Evolutionary conservation across 2,329 filamentous ascomycete species (phyloP), one percentile per base, ranked within the genome.

Genomic region (Arthrobotrys iridis): DNA sequence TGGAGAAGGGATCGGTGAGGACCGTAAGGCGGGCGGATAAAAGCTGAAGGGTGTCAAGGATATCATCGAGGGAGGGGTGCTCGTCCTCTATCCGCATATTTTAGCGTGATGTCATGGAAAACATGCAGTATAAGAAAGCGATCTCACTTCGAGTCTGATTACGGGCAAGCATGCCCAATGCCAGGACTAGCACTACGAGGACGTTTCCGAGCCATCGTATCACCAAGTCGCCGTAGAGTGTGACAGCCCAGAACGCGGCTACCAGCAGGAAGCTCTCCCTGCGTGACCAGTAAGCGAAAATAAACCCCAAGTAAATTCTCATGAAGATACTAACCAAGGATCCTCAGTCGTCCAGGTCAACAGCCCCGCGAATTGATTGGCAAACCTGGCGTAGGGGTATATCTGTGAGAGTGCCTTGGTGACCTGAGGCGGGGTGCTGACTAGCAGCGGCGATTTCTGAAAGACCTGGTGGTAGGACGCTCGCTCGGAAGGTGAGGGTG

Each of bases 351-450:
- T 97, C 95, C 95, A 99, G 83, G 92, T 97, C 77, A 99, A 81
- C 76, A 99, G 84, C 0, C 94, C 95, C 1, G 88, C 90, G 13
- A 96, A 83, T 80, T 91, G 91, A 82, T 97, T 98, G 68, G 98
- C 85, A 4, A 93, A 93, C 5, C 97, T 85, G 5, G 99, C 85
- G 81, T 97, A 98, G 0, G 95, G 93, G 81, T 99, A 94, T 77
- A 93, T 97, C 82, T 98, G 97, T 77, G 94, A 94, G 74, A 99
- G 86, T 11, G 94, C 93, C 79, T 95, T 89, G 1, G 95, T 99
- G 81, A 99, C 90, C 81, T 97, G 92, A 1, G 95, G 95, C 45
- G 95, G 95, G 7, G 95, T 99, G 13, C 94, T 93, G 73, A 96
- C 90, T 15, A 99, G 87, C 48, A 99, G 84, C 8, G 95, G 95